Percentiles rank a stretch among this genome's conserved stretches.
These are phyloP conservation scores for Sergeia podlipaevii DNA, from an alignment of 208 protist genomes.

Conservation along the genomic window DNA sequence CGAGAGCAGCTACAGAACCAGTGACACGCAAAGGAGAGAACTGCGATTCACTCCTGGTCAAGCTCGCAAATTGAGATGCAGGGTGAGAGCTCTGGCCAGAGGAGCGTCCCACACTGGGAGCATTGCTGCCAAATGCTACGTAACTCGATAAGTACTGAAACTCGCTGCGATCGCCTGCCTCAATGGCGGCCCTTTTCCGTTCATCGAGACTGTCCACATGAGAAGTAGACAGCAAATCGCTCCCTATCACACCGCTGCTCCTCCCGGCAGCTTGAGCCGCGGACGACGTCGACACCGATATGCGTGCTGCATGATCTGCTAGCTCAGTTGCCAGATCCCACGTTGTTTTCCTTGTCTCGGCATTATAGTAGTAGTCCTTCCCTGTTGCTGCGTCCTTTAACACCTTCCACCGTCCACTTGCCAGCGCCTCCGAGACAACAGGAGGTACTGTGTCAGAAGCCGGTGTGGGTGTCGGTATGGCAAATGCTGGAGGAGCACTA, in stretches of 20 bases:
- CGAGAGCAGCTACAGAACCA: too few relatives aligned
- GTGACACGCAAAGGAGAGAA: too few relatives aligned
- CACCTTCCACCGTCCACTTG: constrained; percentile 30
- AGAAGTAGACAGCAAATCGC: neutral
- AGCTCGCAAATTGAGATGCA: too few relatives aligned
- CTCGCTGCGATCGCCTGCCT: constrained; percentile 3
- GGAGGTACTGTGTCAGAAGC: neutral
- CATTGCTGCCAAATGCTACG: constrained; percentile 25
- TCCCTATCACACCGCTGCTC: neutral
- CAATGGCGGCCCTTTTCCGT: neutral
- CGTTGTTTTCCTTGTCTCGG: constrained; percentile 24
- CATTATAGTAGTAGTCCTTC: constrained; percentile 44
- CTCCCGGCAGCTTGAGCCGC: neutral
- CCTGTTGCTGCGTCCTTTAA: constrained; percentile 20
- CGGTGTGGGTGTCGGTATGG: neutral
- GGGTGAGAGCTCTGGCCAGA: too few relatives aligned
- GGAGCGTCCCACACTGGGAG: constrained; percentile 1
- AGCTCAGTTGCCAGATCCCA: constrained; percentile 26
- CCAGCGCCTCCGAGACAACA: constrained; percentile 12
- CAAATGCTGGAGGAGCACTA: neutral
- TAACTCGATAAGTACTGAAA: constrained; percentile 35
- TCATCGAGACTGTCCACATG: neutral
- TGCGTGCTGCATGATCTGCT: neutral
- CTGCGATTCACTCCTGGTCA: neutral
- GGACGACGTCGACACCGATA: neutral